A percentile compares a stretch with the other conserved stretches of the same genome.
phyloP scores from a whole-genome alignment of 2,329 filamentous ascomycete species.

The Alternaria atra region DNA sequence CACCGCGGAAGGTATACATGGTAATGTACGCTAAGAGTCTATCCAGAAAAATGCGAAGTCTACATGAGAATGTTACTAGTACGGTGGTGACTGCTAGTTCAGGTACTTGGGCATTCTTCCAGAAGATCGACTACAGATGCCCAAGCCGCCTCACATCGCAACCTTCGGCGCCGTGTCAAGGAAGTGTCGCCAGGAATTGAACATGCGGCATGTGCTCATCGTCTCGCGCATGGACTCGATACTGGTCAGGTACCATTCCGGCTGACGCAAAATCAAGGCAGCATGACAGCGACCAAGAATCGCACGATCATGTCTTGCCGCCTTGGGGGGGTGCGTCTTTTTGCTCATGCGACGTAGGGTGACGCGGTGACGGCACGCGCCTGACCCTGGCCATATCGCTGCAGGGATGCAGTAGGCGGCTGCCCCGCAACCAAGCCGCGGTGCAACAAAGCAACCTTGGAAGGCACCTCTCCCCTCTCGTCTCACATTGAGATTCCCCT shows the following conservation, averaged over 20 bases:
- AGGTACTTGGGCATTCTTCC: background rate
- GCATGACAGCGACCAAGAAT: background rate
- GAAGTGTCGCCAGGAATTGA: background rate
- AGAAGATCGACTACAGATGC: background rate
- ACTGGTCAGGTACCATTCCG: background rate
- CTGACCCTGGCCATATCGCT: conserved; percentile 25
- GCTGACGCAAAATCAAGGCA: conserved; percentile 3
- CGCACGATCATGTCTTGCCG: background rate
- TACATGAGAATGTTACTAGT: background rate
- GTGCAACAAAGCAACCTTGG: conserved; percentile 23
- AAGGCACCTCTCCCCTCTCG: conserved; percentile 13
- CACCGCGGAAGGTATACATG: too few relatives aligned
- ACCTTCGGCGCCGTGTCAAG: background rate
- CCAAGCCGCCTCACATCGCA: background rate
- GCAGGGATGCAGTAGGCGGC: conserved; percentile 29
- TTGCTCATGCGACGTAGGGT: conserved; percentile 31
- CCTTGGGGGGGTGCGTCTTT: background rate
- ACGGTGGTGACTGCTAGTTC: background rate
- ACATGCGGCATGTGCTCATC: background rate
- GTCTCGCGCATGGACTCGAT: background rate
- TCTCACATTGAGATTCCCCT: conserved; percentile 19
- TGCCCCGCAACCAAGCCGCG: conserved; percentile 34
- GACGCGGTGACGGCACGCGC: conserved; percentile 16
- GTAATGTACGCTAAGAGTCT: too few relatives aligned
- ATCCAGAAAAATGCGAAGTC: background rate